A percentile compares a stretch with the other conserved stretches of the same genome.
Evolutionary conservation across 1,284 basidiomycete species (phyloP).

Genomic region (Sporisorium sorghi): DNA sequence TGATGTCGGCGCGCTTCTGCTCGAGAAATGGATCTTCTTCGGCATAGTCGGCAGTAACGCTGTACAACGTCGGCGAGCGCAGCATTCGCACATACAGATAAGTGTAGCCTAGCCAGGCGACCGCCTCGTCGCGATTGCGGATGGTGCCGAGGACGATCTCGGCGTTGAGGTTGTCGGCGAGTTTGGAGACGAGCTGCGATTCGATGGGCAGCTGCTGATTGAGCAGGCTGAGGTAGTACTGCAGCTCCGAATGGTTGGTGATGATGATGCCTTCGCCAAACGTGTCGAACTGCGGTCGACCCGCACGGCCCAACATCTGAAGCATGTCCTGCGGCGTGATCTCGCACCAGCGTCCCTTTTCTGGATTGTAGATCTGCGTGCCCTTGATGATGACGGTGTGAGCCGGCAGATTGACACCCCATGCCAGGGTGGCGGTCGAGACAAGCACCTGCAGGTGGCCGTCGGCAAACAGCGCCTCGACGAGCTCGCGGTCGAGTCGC

Average conservation of each 20-base stretch:
- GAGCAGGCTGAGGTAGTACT: conserved; percentile 79
- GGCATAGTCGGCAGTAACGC: conserved; percentile 88
- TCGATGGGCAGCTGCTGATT: conserved; percentile 80
- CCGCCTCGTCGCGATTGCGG: conserved; percentile 90
- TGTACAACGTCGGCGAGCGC: conserved; percentile 87
- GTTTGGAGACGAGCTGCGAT: conserved; percentile 89
- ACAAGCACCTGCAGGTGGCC: conserved; percentile 94
- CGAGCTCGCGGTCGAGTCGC: conserved; percentile 89
- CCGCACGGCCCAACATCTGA: conserved; percentile 98
- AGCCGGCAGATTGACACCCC: conserved; percentile 98
- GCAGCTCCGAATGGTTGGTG: conserved; percentile 95
- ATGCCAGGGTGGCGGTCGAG: conserved; percentile 96
- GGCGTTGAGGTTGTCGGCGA: conserved; percentile 96
- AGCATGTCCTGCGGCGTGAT: conserved; percentile 95
- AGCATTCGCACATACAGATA: conserved; percentile 91
- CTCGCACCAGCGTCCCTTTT: conserved; percentile 97
- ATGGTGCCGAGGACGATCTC: conserved; percentile 97
- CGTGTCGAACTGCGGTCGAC: conserved; percentile 96
- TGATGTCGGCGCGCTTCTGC: conserved; percentile 92
- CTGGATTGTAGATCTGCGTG: conserved; percentile 98
- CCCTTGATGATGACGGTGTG: conserved; percentile 99
- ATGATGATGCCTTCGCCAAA: conserved; percentile 98
- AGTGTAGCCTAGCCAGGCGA: conserved; percentile 80
- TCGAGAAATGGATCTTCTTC: conserved; percentile 85
- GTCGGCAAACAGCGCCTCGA: conserved; percentile 94